A percentile compares a stretch with the other conserved stretches of the same genome.
Conservation (phyloP, 805 yeast species). For the Candida easanensis region DNA sequence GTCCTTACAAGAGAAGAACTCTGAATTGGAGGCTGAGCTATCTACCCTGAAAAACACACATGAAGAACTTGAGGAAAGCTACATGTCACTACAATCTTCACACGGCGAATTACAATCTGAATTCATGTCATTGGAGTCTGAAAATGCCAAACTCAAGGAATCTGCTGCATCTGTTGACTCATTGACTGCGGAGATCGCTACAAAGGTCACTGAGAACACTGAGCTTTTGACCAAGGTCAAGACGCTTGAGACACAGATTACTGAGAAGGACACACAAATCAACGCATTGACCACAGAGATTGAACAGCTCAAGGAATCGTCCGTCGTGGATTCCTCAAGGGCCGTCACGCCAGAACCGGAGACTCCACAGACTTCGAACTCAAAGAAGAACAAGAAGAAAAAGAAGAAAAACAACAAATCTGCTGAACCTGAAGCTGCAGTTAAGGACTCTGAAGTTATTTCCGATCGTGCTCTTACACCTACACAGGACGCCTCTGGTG, state of each 20-base stretch:
- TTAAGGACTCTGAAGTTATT: constrained; percentile 26
- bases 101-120: not conserved
- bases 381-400: constrained; percentile 21
- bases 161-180: not conserved
- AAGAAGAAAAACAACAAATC: constrained; percentile 15
- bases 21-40: not conserved
- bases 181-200: not conserved
- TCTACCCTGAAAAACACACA: not conserved
- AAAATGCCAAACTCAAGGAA: not conserved
- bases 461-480: constrained; percentile 6
- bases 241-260: constrained; percentile 3
- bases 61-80: not conserved
- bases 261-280: constrained; percentile 7
- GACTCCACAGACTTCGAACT: not conserved
- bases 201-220: constrained; percentile 3
- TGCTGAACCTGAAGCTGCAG: constrained; percentile 11
- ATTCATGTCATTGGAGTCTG: not conserved
- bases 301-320: constrained; percentile 3
- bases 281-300: constrained; percentile 2
- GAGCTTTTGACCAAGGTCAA: constrained; percentile 2
- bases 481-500: not conserved
- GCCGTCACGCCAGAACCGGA: not conserved
- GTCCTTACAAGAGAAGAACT: not conserved
- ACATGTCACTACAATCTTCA: not conserved
- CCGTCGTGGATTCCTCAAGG: not conserved